Conservation (phyloP, 1,284 basidiomycete species). For the Cerrena zonata region DNA sequence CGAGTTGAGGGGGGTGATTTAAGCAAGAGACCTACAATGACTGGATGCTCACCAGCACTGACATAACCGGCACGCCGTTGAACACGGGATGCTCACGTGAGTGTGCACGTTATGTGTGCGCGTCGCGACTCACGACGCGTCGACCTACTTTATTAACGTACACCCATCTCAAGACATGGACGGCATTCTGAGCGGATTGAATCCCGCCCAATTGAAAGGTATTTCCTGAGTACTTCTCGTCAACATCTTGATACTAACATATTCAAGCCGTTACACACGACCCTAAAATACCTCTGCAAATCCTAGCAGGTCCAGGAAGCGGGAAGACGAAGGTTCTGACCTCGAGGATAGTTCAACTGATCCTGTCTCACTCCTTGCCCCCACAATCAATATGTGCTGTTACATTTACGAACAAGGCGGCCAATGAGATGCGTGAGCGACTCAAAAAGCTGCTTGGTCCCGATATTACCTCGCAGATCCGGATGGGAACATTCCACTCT, state of each 20-base stretch:
- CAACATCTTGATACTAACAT: background rate
- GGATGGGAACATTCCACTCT: slow-evolving; percentile 81
- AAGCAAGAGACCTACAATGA: no score
- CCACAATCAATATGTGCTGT: slow-evolving; percentile 72
- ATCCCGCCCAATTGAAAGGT: slow-evolving; percentile 34
- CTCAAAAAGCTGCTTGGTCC: slow-evolving; percentile 70
- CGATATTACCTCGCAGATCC: slow-evolving; percentile 51
- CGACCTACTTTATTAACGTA: no score
- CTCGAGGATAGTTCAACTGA: slow-evolving; percentile 72
- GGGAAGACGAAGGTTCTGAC: slow-evolving; percentile 70
- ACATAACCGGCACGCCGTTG: no score
- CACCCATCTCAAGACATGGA: no score
- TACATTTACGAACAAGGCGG: slow-evolving; percentile 86
- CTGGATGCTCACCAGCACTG: no score
- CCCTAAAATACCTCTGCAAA: slow-evolving; percentile 65
- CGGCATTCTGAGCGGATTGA: no score
- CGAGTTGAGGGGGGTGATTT: no score
- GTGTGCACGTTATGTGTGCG: no score
- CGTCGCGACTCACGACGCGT: no score
- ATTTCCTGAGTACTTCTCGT: background rate
- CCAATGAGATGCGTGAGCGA: slow-evolving; percentile 81
- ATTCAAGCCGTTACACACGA: slow-evolving; percentile 62
- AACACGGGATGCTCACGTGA: no score
- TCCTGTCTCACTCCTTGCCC: slow-evolving; percentile 49
- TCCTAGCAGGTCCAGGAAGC: slow-evolving; percentile 81